phyloP scores from a whole-genome alignment of 768 basidiomycete species.

The Mycena vitilis region DNA sequence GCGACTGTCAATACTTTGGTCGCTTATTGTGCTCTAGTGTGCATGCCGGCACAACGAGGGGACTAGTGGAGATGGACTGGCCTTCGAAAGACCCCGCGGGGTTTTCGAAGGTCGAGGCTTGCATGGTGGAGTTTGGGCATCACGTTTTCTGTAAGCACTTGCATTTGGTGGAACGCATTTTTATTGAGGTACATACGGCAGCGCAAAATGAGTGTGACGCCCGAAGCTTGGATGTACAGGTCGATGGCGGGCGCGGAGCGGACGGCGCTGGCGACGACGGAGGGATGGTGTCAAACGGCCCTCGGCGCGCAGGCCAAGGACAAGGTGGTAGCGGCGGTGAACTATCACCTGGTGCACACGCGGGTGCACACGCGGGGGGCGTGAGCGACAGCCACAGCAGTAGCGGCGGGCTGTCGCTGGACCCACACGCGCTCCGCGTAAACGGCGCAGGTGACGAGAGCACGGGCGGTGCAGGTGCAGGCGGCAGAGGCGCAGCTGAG shows the following conservation, averaged over 20 bases:
- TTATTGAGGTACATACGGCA: conserved; percentile 1
- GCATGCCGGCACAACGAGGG: conserved; percentile 3
- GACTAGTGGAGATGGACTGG: conserved; percentile 7
- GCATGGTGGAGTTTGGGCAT: conserved; percentile 15
- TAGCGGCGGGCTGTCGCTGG: too few relatives aligned
- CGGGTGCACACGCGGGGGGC: too few relatives aligned
- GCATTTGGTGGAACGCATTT: neutral
- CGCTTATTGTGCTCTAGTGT: neutral
- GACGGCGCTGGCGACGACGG: too few relatives aligned
- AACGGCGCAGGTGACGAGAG: too few relatives aligned
- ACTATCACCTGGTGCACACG: too few relatives aligned
- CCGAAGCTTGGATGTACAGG: neutral
- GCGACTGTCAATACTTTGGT: neutral
- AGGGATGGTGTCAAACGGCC: too few relatives aligned
- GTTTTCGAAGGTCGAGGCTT: neutral
- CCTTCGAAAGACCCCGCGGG: neutral
- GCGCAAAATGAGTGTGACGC: conserved; percentile 1
- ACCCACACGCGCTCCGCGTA: too few relatives aligned
- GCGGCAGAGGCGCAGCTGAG: too few relatives aligned
- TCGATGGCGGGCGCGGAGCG: neutral
- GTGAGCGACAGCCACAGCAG: neutral
- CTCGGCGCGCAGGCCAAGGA: too few relatives aligned
- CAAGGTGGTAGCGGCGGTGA: too few relatives aligned
- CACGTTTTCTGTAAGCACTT: neutral
- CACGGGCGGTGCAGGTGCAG: too few relatives aligned